Base-by-base conservation (phyloP, 2,329 filamentous ascomycete species). In the Sporothrix sp. region DNA sequence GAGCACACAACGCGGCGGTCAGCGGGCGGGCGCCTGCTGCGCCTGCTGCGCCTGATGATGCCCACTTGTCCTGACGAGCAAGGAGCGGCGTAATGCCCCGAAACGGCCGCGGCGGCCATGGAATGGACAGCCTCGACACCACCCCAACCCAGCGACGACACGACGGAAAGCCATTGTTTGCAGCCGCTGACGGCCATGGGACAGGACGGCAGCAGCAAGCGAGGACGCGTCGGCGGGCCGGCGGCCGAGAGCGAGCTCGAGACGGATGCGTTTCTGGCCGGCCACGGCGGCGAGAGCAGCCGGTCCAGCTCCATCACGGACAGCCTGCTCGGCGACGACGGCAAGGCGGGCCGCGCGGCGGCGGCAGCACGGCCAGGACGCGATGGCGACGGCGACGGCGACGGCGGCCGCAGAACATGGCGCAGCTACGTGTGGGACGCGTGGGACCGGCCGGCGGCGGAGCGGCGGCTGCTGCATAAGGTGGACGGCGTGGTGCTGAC, bases 371-470 rank as follows among this genome's bases (percentile, higher is more conserved):
- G n/a, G 16, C 14, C 32, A 36, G 33, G n/a, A 36, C 18, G 32
- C 27, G 37, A 39, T 16, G 20, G n/a, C 13, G 39, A 20, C 20
- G 35, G 18, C 9, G 32, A 30, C 25, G 7, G 18, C 9, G 23
- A 33, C 36, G 36, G 40, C 27, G 25, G 30, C 27, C 23, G n/a
- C 10, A 18, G 13, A 13, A 63, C 62, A 2, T 69, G 66, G 66
- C 66, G 65, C 32, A 62, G 65, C 8, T 64, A 65, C 49, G 38
- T 68, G 10, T 68, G 66, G 66, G 64, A 66, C 51, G 64, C 63
- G 0, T 64, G 61, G 60, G 63, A 65, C 40, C 56, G 64, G 10
- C 62, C 64, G 0, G 48, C 55, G 7, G 61, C 65, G 23, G 60
- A 66, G 55, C 61, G 63, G 7, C 55, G 58, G 50, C 54, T 66